Conservation (phyloP, 495 filamentous ascomycete species). For the Neurospora tetraspora region DNA sequence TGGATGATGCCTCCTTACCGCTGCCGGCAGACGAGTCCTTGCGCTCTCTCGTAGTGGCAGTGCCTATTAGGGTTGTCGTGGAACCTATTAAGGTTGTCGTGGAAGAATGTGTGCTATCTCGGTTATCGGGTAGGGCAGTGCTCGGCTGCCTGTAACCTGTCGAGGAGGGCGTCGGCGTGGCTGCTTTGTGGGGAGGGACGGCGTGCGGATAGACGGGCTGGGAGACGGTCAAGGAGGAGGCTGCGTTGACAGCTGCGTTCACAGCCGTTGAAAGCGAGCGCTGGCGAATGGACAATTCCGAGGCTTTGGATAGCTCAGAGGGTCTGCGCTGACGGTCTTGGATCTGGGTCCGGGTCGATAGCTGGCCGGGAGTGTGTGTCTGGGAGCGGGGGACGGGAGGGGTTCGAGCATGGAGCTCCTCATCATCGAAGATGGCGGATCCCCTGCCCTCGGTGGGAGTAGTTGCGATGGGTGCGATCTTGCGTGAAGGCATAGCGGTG, state of each 20-base stretch:
- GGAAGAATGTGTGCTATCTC: neutral
- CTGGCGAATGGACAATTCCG: constrained; percentile 38
- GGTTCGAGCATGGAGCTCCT: constrained; percentile 19
- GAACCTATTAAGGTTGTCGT: neutral
- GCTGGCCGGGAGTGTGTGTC: constrained; percentile 40
- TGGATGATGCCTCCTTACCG: constrained; percentile 14
- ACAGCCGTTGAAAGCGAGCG: constrained; percentile 36
- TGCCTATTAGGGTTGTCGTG: neutral
- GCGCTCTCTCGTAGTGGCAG: constrained; percentile 16
- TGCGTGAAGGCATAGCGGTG: constrained; percentile 31
- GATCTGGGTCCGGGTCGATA: constrained; percentile 33
- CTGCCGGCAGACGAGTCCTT: constrained; percentile 35
- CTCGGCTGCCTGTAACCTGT: constrained; percentile 12
- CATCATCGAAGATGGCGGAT: constrained; percentile 11
- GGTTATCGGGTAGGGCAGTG: constrained; percentile 8
- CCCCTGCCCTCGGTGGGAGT: constrained; percentile 10
- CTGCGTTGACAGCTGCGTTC: constrained; percentile 18
- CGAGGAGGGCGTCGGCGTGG: constrained; percentile 19
- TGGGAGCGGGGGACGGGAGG: constrained; percentile 33
- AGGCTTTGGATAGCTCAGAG: constrained; percentile 34
- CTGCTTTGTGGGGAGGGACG: constrained; percentile 17
- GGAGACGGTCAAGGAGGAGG: constrained; percentile 14
- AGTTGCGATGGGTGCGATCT: constrained; percentile 20
- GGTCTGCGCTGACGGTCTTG: constrained; percentile 35
- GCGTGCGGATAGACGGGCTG: constrained; percentile 10